Evolutionary conservation across 2,329 filamentous ascomycete genomes (phyloP).

Genomic region (Fusarium fracticaudum): DNA sequence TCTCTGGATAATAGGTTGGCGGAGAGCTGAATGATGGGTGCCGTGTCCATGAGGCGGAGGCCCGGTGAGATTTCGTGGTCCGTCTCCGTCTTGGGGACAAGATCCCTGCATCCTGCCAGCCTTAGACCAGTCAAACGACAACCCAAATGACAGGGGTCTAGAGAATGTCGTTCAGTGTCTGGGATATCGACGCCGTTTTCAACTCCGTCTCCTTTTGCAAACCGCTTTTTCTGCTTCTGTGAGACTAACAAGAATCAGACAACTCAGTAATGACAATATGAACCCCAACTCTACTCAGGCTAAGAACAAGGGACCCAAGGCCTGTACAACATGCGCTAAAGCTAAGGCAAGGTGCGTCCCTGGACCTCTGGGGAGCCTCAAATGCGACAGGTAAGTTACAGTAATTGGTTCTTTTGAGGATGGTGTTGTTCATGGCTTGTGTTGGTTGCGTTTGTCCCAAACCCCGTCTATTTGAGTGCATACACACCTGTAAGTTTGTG

Average conservation of each 20-base stretch:
- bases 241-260: conserved; percentile 10
- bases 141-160: conserved; percentile 25
- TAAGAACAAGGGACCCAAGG: conserved; percentile 56
- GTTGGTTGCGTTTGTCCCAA: not conserved
- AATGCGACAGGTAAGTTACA: conserved; percentile 58
- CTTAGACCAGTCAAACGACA: conserved; percentile 31
- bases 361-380: conserved; percentile 50
- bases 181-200: conserved; percentile 28
- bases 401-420: conserved; percentile 13
- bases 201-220: conserved; percentile 37
- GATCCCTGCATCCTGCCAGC: conserved; percentile 25
- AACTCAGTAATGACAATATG: conserved; percentile 35
- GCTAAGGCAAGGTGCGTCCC: conserved; percentile 62
- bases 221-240: conserved; percentile 13
- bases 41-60: conserved; percentile 38
- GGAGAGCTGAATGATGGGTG: not conserved
- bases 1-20: not conserved
- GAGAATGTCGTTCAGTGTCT: conserved; percentile 12
- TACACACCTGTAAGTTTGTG: conserved; percentile 1
- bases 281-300: conserved; percentile 32
- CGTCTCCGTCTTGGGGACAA: conserved; percentile 37
- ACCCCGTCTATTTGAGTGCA: not conserved
- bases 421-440: not conserved
- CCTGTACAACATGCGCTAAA: conserved; percentile 61
- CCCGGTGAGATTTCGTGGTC: conserved; percentile 43